Conservation (phyloP, 2,329 filamentous ascomycete species). For the Emericellopsis cladophorae region DNA sequence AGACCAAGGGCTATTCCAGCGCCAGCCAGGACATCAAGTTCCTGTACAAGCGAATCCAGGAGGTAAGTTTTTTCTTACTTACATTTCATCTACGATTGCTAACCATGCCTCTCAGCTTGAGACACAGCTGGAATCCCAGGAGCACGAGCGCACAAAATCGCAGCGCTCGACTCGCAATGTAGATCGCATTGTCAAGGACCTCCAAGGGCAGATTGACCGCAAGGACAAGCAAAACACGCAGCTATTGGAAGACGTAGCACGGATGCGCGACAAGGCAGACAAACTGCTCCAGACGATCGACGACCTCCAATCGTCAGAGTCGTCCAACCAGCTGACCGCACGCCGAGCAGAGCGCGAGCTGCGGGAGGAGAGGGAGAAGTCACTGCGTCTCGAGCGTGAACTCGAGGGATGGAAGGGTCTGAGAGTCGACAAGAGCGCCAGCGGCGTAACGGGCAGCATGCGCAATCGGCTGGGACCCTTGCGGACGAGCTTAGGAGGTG, state of each 20-base stretch:
- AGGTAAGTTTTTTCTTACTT: slow-evolving; percentile 46
- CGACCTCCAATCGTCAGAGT: slow-evolving; percentile 82
- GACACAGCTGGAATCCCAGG: slow-evolving; percentile 70
- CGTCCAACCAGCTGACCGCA: slow-evolving; percentile 64
- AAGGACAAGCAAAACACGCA: slow-evolving; percentile 79
- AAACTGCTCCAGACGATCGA: slow-evolving; percentile 85
- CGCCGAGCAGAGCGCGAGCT: slow-evolving; percentile 84
- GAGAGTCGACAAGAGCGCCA: slow-evolving; percentile 45
- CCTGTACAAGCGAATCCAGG: slow-evolving; percentile 85
- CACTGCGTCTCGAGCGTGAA: slow-evolving; percentile 72
- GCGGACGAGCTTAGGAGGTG: slow-evolving; percentile 25
- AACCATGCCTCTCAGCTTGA: slow-evolving; percentile 53
- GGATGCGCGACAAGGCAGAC: slow-evolving; percentile 82
- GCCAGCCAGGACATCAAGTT: slow-evolving; percentile 93
- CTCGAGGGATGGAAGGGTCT: slow-evolving; percentile 74
- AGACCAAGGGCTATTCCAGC: slow-evolving; percentile 93
- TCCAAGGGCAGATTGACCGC: slow-evolving; percentile 84
- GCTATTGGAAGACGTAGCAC: slow-evolving; percentile 69
- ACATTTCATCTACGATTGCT: slow-evolving; percentile 11
- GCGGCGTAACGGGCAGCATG: slow-evolving; percentile 31
- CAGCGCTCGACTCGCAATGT: slow-evolving; percentile 84
- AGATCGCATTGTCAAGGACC: slow-evolving; percentile 85
- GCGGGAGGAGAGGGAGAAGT: slow-evolving; percentile 76
- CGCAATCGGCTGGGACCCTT: slow-evolving; percentile 20
- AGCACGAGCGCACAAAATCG: slow-evolving; percentile 65